A percentile compares a stretch with the other conserved stretches of the same genome.
Conservation (phyloP, 345 rosid species). For the Carallia brachiata region DNA sequence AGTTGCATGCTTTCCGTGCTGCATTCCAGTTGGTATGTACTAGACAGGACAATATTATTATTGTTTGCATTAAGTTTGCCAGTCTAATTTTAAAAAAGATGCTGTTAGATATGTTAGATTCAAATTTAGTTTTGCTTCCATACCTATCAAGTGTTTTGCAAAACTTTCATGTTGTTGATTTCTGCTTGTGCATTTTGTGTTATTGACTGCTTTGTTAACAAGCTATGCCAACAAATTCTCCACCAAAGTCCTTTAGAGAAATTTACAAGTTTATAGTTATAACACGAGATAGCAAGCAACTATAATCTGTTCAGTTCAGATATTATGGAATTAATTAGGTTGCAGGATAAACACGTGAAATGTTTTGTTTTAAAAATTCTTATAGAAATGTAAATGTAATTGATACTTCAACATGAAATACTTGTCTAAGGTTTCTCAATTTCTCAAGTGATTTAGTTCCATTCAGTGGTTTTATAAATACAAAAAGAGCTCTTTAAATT, state of each 20-base stretch:
- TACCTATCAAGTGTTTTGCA: not conserved
- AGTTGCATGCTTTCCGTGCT: conserved; percentile 89
- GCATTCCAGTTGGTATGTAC: conserved; percentile 80
- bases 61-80: conserved; percentile 4
- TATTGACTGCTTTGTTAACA: not conserved
- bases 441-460: not conserved
- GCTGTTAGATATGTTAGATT: not conserved
- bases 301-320: too few relatives aligned
- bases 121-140: too few relatives aligned
- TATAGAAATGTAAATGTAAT: too few relatives aligned
- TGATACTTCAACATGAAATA: not conserved
- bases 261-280: too few relatives aligned
- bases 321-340: too few relatives aligned
- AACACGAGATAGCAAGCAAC: too few relatives aligned
- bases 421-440: not conserved
- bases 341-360: too few relatives aligned
- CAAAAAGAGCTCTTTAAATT: not conserved
- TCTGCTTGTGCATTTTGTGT: not conserved
- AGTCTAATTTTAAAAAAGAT: not conserved
- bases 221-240: not conserved
- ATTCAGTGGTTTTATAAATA: not conserved
- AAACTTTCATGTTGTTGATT: not conserved
- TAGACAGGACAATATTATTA: conserved; percentile 7
- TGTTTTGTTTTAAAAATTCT: too few relatives aligned
- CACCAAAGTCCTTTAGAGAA: not conserved